phyloP scores from a whole-genome alignment of 2,329 filamentous ascomycete genomes.

The Bretziella fagacearum region DNA sequence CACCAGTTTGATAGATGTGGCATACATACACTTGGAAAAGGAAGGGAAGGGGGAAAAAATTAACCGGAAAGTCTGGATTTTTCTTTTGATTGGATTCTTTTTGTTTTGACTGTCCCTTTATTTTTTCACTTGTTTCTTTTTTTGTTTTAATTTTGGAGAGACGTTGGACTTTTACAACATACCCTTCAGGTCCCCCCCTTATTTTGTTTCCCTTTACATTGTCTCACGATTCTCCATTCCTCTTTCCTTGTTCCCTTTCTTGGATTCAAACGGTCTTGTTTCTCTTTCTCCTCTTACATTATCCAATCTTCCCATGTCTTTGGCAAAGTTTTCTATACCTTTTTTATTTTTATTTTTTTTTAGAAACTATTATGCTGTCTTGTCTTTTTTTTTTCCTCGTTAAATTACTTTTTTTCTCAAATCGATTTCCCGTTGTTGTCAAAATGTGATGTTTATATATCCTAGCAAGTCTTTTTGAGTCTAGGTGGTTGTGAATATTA shows the following conservation, averaged over 20 bases:
- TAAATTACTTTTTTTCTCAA: not conserved
- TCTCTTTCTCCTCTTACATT: no score
- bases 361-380: not conserved
- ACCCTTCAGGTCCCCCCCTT: not conserved
- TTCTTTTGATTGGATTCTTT: slow-evolving; percentile 7
- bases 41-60: not conserved
- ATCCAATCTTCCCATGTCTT: not conserved
- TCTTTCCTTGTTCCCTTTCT: slow-evolving; percentile 1
- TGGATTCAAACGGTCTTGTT: not conserved
- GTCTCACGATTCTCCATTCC: not conserved
- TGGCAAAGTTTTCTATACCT: not conserved
- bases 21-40: not conserved
- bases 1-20: not conserved
- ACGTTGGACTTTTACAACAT: no score
- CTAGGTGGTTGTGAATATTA: no score
- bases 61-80: not conserved
- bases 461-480: no score
- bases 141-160: slow-evolving; percentile 4
- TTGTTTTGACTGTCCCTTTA: not conserved
- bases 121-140: not conserved
- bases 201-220: not conserved
- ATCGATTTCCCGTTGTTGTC: no score
- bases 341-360: slow-evolving; percentile 4
- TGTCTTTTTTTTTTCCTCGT: not conserved
- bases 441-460: no score